A percentile compares a stretch with the other conserved stretches of the same genome.
Evolutionary conservation across 176 grass and related monocot species (phyloP).

Genomic region (Aegilops sharonensis): DNA sequence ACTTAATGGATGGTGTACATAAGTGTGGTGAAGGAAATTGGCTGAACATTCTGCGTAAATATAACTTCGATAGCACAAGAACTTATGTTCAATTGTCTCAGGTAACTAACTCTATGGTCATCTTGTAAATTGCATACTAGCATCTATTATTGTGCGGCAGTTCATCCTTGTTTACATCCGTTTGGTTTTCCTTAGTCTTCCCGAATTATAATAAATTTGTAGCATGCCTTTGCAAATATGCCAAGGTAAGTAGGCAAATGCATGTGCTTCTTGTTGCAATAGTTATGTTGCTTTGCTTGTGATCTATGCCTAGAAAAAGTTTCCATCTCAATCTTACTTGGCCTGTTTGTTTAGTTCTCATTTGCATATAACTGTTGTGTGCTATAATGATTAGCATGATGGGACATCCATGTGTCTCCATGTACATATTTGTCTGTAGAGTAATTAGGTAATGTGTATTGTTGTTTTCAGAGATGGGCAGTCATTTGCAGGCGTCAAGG

Average conservation of each 20-base stretch:
- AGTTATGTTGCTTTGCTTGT: conserved; percentile 3
- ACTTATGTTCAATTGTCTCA: conserved; percentile 75
- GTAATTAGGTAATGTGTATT: conserved; percentile 18
- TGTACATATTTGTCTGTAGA: conserved; percentile 5
- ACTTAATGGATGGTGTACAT: conserved; percentile 64
- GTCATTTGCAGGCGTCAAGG: conserved; percentile 68
- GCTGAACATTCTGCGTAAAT: conserved; percentile 57
- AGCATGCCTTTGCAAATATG: conserved; percentile 5
- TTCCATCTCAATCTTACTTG: not conserved
- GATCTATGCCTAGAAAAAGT: not conserved
- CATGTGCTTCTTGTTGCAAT: not conserved
- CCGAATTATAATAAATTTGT: not conserved
- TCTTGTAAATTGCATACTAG: conserved; percentile 26
- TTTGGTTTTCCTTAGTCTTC: not conserved
- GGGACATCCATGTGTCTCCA: conserved; percentile 3
- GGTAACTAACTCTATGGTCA: conserved; percentile 42
- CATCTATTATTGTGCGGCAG: not conserved
- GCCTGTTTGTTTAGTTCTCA: conserved; percentile 14
- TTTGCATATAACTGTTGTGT: conserved; percentile 5
- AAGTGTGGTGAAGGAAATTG: conserved; percentile 94
- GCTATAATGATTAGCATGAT: conserved; percentile 1
- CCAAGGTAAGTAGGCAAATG: conserved; percentile 20
- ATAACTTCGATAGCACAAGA: conserved; percentile 57
- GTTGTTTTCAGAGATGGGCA: conserved; percentile 75
- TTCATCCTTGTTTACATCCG: conserved; percentile 26